Conservation (phyloP, 495 filamentous ascomycete species). For the Durotheca rogersii region DNA sequence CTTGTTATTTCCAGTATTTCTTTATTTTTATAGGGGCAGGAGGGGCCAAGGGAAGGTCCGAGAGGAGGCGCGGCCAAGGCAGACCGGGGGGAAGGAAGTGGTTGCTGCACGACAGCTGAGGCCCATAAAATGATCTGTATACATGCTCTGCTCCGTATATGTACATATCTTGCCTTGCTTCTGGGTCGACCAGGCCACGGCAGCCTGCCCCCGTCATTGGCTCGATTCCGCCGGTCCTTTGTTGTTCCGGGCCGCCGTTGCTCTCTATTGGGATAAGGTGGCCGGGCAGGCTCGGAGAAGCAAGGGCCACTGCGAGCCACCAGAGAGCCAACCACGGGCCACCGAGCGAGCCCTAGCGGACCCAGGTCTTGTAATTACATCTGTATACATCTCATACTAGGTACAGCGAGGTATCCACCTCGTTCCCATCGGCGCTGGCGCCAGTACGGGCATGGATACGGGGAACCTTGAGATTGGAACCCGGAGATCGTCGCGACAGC, state of each 20-base stretch:
- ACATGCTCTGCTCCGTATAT: no score
- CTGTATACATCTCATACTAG: no score
- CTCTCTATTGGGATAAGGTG: slow-evolving; percentile 10
- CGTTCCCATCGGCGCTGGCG: no score
- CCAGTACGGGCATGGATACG: no score
- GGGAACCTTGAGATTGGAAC: no score
- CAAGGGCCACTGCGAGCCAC: slow-evolving; percentile 1
- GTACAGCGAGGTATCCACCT: no score
- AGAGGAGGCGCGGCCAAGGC: neutral
- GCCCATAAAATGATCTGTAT: slow-evolving; percentile 22
- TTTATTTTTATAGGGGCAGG: slow-evolving; percentile 19
- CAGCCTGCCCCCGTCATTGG: slow-evolving; percentile 16
- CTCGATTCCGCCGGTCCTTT: slow-evolving; percentile 13
- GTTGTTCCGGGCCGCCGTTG: slow-evolving; percentile 19
- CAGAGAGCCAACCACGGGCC: neutral
- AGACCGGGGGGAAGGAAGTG: slow-evolving; percentile 2
- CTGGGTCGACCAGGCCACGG: neutral
- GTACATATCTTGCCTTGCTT: neutral
- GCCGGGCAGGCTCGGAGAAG: slow-evolving; percentile 6
- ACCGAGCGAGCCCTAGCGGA: slow-evolving; percentile 9
- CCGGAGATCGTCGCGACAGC: no score
- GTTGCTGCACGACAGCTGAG: slow-evolving; percentile 35
- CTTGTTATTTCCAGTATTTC: no score
- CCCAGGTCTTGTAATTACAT: no score
- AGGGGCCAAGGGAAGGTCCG: neutral